Evolutionary conservation across 768 basidiomycete genomes (phyloP), one percentile per base, ranked within the genome.

Genomic region (Lyophyllum semitale): DNA sequence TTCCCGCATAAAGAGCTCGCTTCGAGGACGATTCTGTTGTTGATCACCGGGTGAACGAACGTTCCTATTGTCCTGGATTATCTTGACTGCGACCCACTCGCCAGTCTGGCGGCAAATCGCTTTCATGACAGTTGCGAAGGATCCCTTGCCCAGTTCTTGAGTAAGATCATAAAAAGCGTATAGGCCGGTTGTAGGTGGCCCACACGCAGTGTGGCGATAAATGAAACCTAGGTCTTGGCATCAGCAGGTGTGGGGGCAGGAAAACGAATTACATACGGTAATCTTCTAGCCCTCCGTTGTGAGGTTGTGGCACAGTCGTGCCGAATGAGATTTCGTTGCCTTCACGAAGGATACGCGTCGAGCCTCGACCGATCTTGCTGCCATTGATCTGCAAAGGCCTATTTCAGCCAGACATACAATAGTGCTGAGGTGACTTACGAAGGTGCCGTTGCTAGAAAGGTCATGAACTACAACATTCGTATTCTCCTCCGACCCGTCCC

Each of bases 261-360:
- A 40, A 50, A 48, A 18, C 26, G 9, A 23, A 22, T 40, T 15
- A 79, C 88, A 57, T 54, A 89, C 91, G 85, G 65, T 89, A 92
- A 65, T 93, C 93, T 62, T 92, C 91, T 23, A 75, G 55, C 29
- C 74, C 74, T 43, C 66, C 68, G 38, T 74, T 79, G 47, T 73
- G 72, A 44, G 66, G 69, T 63, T 80, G 84, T 23, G 77, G 76
- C 17, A 67, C 63, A 12, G 69, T 73, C 12, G 82, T 82, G 8
- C 95, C 95, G 60, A 98, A 89, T 8, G 90, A 87, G 62, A 98
- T 81, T 70, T 95, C 93, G 66, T 91, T 91, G 7, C 95, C 94
- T 57, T 91, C 85, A 12, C 77, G 79, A 46, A 95, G 72, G 41
- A 91, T 73, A 33, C 79, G 73, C 51, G 78, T 75, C 9, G 75